Evolutionary conservation across 2,329 filamentous ascomycete genomes (phyloP).

Genomic region (Mycosphaerella sp.): DNA sequence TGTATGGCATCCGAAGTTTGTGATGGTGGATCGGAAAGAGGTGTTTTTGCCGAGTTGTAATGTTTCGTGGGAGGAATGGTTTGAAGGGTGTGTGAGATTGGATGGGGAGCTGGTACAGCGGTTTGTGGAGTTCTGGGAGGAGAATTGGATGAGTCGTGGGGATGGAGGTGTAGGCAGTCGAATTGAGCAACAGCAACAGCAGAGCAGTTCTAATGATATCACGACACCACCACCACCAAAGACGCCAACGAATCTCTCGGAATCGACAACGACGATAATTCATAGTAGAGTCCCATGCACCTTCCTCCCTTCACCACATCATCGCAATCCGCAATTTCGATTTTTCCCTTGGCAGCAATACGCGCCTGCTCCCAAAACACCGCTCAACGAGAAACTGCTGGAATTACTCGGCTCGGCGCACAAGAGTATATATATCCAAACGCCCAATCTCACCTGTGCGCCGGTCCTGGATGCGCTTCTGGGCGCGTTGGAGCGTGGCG

Average conservation of each 20-base stretch:
- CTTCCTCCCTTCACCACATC: slow-evolving; percentile 69
- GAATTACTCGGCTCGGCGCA: slow-evolving; percentile 55
- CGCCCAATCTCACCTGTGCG: slow-evolving; percentile 68
- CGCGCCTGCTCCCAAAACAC: slow-evolving; percentile 54
- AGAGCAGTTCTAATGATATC: no score
- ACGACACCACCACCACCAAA: no score
- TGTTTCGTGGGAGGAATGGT: slow-evolving; percentile 82
- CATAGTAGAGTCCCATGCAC: slow-evolving; percentile 46
- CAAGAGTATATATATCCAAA: slow-evolving; percentile 60
- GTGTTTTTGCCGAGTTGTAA: slow-evolving; percentile 76
- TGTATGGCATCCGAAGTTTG: slow-evolving; percentile 83
- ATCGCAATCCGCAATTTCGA: slow-evolving; percentile 59
- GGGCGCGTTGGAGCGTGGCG: slow-evolving; percentile 58
- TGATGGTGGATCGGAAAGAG: slow-evolving; percentile 61
- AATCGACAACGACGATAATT: neutral
- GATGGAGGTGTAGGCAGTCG: neutral
- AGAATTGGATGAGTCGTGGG: slow-evolving; percentile 55
- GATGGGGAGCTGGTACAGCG: slow-evolving; percentile 55
- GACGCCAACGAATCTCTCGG: no score
- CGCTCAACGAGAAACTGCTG: slow-evolving; percentile 61
- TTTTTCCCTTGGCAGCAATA: slow-evolving; percentile 50
- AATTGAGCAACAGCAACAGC: neutral
- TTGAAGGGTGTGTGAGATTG: slow-evolving; percentile 68
- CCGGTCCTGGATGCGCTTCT: slow-evolving; percentile 60
- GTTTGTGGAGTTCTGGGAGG: slow-evolving; percentile 61